These are phyloP conservation scores for Colletotrichum liriopes DNA, from an alignment of 2,329 filamentous ascomycete genomes.

Conservation along the genomic window DNA sequence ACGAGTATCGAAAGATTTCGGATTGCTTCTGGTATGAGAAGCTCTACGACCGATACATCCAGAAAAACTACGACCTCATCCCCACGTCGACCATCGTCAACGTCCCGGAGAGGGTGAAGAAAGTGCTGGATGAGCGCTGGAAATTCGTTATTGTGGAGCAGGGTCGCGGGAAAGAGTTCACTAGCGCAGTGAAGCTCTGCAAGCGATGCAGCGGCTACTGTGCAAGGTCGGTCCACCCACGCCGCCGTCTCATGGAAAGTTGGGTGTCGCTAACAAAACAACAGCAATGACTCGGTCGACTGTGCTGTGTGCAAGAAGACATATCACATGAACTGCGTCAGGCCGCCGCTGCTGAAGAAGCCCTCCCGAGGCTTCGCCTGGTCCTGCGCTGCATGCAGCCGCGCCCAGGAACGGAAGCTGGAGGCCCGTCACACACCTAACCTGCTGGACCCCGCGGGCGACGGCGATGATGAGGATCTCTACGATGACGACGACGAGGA, in stretches of 20 bases:
- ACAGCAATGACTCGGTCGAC: slow-evolving; percentile 92
- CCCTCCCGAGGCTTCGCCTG: slow-evolving; percentile 97
- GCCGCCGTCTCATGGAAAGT: slow-evolving; percentile 27
- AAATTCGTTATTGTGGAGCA: slow-evolving; percentile 96
- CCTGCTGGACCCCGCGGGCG: slow-evolving; percentile 76
- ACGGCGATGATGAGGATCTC: slow-evolving; percentile 76
- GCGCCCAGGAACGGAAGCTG: slow-evolving; percentile 93
- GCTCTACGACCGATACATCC: slow-evolving; percentile 97
- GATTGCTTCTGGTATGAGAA: slow-evolving; percentile 98
- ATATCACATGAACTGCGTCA: slow-evolving; percentile 99
- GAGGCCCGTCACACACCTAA: slow-evolving; percentile 91
- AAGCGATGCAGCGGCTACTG: slow-evolving; percentile 94
- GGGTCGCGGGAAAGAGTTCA: slow-evolving; percentile 93
- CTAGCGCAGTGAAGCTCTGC: slow-evolving; percentile 95
- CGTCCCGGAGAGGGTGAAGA: slow-evolving; percentile 94
- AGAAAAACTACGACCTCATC: slow-evolving; percentile 97
- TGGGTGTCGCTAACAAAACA: slow-evolving; percentile 30
- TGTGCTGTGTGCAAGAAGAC: slow-evolving; percentile 95
- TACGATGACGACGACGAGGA: slow-evolving; percentile 82
- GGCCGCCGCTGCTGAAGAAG: slow-evolving; percentile 92
- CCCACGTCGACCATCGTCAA: slow-evolving; percentile 95
- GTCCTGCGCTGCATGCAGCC: slow-evolving; percentile 96
- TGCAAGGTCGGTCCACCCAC: slow-evolving; percentile 76
- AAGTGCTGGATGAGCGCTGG: slow-evolving; percentile 95
- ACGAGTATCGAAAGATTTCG: slow-evolving; percentile 86